These are phyloP conservation scores for Dryas alaskensis DNA, from an alignment of 306 rosid species.

Conservation along the genomic window DNA sequence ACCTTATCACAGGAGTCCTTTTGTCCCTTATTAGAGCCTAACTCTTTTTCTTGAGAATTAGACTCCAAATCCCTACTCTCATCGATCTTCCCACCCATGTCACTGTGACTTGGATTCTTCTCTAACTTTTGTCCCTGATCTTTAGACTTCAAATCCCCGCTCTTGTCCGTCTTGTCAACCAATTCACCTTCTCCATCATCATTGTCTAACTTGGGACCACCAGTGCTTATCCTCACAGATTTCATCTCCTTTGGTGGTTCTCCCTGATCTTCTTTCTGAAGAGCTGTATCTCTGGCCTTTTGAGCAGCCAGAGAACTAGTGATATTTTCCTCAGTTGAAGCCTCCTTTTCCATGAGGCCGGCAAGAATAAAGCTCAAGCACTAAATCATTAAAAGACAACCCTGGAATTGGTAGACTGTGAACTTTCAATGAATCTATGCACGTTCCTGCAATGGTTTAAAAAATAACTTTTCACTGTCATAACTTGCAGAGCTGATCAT, in stretches of 20 bases:
- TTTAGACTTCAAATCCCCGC: slow-evolving; percentile 27
- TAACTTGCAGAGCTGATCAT: not conserved
- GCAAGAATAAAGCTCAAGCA: slow-evolving; percentile 23
- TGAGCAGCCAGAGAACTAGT: slow-evolving; percentile 31
- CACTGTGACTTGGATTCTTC: slow-evolving; percentile 11
- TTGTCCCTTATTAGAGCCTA: slow-evolving; percentile 9
- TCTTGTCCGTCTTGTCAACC: slow-evolving; percentile 16
- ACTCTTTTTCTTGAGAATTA: slow-evolving; percentile 4
- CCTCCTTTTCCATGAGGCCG: slow-evolving; percentile 42
- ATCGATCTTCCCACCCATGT: slow-evolving; percentile 18
- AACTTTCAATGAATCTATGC: not conserved
- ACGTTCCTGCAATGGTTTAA: slow-evolving; percentile 26
- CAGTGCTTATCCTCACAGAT: slow-evolving; percentile 26
- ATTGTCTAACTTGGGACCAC: slow-evolving; percentile 15
- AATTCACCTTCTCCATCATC: slow-evolving; percentile 23
- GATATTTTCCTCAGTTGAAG: slow-evolving; percentile 25
- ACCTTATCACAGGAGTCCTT: slow-evolving; percentile 3
- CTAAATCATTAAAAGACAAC: slow-evolving; percentile 23
- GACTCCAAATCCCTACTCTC: slow-evolving; percentile 22
- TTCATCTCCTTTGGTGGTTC: slow-evolving; percentile 31
- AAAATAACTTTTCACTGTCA: not conserved
- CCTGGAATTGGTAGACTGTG: not conserved
- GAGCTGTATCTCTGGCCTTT: slow-evolving; percentile 32
- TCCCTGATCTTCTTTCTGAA: slow-evolving; percentile 30
- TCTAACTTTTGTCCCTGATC: slow-evolving; percentile 30